Conservation (phyloP, 1,139 yeast genomes). For the Yamadazyma triangularis region DNA sequence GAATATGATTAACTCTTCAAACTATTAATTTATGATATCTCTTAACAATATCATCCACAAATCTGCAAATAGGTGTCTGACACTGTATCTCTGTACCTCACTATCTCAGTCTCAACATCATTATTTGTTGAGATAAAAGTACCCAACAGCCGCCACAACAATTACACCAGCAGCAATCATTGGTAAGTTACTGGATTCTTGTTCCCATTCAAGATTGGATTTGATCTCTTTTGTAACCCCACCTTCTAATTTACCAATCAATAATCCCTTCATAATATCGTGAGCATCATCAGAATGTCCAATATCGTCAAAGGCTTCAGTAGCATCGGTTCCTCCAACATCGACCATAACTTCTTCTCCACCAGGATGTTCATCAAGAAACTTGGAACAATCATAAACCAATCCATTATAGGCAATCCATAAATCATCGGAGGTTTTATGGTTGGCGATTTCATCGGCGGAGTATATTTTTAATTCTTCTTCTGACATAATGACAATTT, state of each 20-base stretch:
- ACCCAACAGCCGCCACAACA: constrained; percentile 54
- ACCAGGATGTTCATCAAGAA: constrained; percentile 93
- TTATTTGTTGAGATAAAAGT: constrained; percentile 21
- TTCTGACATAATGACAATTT: constrained; percentile 4
- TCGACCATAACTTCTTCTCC: constrained; percentile 96
- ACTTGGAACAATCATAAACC: constrained; percentile 80
- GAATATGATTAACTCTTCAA: no score
- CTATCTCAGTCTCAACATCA: no score
- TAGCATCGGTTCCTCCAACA: constrained; percentile 89
- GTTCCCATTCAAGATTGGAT: constrained; percentile 20
- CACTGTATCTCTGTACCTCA: no score
- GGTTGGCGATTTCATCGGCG: constrained; percentile 69
- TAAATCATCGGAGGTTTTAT: constrained; percentile 72
- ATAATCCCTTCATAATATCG: constrained; percentile 62
- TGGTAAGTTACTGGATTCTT: constrained; percentile 22
- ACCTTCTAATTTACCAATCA: constrained; percentile 59
- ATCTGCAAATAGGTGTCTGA: no score
- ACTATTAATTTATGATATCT: no score
- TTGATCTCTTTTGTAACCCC: constrained; percentile 31
- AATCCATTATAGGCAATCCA: constrained; percentile 91
- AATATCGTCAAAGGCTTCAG: constrained; percentile 91
- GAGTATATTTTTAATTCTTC: constrained; percentile 22
- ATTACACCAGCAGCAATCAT: constrained; percentile 47
- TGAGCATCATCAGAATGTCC: constrained; percentile 98
- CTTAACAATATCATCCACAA: no score